These are phyloP conservation scores for Penicillium occitanis DNA, from an alignment of 2,329 filamentous ascomycete species.

Conservation along the genomic window DNA sequence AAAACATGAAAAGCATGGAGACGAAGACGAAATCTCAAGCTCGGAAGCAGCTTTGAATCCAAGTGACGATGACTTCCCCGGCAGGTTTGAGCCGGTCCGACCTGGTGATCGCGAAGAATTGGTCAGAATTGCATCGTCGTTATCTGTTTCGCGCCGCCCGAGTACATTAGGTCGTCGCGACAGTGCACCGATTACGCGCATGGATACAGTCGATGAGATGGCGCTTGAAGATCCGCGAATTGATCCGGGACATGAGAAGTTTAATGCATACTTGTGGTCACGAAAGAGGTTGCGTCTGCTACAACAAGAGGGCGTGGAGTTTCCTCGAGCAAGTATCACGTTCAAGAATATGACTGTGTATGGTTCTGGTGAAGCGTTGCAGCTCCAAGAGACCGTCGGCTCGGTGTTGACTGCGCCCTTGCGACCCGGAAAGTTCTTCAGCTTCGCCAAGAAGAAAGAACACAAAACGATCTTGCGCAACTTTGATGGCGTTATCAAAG, in stretches of 20 bases:
- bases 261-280: conserved; percentile 48
- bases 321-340: conserved; percentile 56
- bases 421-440: conserved; percentile 56
- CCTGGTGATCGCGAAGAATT: conserved; percentile 20
- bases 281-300: conserved; percentile 40
- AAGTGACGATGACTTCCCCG: conserved; percentile 13
- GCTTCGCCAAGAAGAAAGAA: conserved; percentile 43
- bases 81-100: conserved; percentile 16
- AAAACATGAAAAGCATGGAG: background rate
- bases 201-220: conserved; percentile 36
- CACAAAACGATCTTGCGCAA: conserved; percentile 57
- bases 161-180: conserved; percentile 16
- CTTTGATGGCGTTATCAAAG: conserved; percentile 55
- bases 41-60: background rate
- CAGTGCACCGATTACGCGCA: conserved; percentile 14
- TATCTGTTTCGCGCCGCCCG: conserved; percentile 18
- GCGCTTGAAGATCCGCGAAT: conserved; percentile 35
- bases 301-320: conserved; percentile 32
- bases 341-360: conserved; percentile 66
- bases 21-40: background rate
- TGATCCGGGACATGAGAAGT: conserved; percentile 44
- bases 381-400: conserved; percentile 67
- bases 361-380: conserved; percentile 65
- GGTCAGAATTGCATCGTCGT: conserved; percentile 14
- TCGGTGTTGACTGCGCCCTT: conserved; percentile 60